Percentiles rank a stretch among this genome's conserved stretches.
These are phyloP conservation scores for Caryopteris hybrid DNA, from an alignment of 305 asterid species.

Conservation along the genomic window DNA sequence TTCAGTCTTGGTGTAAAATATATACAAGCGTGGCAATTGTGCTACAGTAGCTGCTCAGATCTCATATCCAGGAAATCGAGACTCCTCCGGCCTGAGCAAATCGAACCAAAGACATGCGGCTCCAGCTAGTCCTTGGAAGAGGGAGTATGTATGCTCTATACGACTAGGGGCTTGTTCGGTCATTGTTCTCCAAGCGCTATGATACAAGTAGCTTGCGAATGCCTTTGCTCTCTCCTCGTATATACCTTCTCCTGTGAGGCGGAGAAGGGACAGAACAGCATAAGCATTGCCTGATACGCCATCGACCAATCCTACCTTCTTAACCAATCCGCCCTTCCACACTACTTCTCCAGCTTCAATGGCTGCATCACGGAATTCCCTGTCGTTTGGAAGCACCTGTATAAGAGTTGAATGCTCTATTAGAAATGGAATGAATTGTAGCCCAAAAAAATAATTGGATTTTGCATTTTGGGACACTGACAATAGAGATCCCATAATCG, in stretches of 20 bases:
- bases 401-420: too few relatives aligned
- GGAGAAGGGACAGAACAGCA: conserved; percentile 56
- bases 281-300: conserved; percentile 75
- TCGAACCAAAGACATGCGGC: conserved; percentile 72
- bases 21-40: background rate
- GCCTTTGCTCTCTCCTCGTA: conserved; percentile 69
- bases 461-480: too few relatives aligned
- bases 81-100: conserved; percentile 30
- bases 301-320: conserved; percentile 67
- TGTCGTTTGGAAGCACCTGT: conserved; percentile 51
- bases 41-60: conserved; percentile 23
- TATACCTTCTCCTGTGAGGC: conserved; percentile 64
- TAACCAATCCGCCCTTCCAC: conserved; percentile 68
- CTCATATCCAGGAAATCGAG: conserved; percentile 76
- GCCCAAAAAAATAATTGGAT: too few relatives aligned
- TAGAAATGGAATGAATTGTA: background rate
- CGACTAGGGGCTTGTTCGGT: conserved; percentile 7
- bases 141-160: conserved; percentile 42
- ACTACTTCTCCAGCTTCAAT: conserved; percentile 87
- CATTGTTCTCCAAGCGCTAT: conserved; percentile 20
- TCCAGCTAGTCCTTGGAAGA: conserved; percentile 68
- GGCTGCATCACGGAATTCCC: conserved; percentile 79
- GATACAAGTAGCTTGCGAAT: conserved; percentile 55
- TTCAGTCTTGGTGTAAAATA: background rate
- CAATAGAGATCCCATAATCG: too few relatives aligned